These are phyloP conservation scores for Thecaphora frezii DNA, from an alignment of 1,284 basidiomycete genomes.

Conservation along the genomic window DNA sequence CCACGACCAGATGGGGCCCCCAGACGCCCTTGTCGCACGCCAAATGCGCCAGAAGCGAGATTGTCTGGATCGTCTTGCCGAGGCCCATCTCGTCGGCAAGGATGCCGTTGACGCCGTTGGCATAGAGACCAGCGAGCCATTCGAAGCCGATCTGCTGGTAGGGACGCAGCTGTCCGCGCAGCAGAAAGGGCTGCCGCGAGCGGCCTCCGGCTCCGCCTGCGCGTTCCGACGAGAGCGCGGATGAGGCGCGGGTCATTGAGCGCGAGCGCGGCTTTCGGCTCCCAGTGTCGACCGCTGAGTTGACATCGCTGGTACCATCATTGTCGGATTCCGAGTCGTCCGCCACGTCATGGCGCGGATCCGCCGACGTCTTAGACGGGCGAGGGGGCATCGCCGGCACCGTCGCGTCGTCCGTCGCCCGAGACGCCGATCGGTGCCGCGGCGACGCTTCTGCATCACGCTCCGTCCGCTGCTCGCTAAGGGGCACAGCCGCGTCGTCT, in stretches of 20 bases:
- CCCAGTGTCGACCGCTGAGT: not conserved
- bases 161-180: conserved; percentile 83
- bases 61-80: conserved; percentile 97
- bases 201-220: conserved; percentile 5
- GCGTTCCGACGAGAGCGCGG: conserved; percentile 60
- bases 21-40: conserved; percentile 92
- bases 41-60: conserved; percentile 84
- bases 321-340: too few species aligned
- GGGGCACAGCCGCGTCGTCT: conserved; percentile 3
- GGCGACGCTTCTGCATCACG: not conserved
- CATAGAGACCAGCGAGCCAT: conserved; percentile 88
- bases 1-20: conserved; percentile 94
- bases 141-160: conserved; percentile 93
- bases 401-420: too few species aligned
- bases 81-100: conserved; percentile 67
- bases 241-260: conserved; percentile 34
- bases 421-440: too few species aligned
- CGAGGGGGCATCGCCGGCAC: too few species aligned
- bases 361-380: too few species aligned
- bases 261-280: conserved; percentile 11
- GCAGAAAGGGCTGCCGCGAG: conserved; percentile 71
- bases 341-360: too few species aligned
- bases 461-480: not conserved
- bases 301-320: not conserved
- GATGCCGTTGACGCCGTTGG: conserved; percentile 86